Evolutionary conservation across 129 eudicot species (phyloP).

Genomic region (Arctium minus): DNA sequence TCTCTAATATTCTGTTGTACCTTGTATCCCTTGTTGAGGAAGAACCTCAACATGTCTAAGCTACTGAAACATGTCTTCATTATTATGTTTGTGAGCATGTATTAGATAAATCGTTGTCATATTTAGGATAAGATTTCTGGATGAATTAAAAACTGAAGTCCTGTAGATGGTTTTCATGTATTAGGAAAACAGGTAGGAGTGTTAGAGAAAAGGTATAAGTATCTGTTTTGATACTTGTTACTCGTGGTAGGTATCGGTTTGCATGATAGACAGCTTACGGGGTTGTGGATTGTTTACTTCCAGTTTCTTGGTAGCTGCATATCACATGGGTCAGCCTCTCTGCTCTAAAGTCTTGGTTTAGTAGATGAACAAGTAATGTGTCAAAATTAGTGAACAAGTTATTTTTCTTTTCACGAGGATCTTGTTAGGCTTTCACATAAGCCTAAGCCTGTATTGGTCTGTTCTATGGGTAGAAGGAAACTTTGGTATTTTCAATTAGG

Average conservation of each 20-base stretch:
- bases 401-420: background rate
- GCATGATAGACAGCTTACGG: background rate
- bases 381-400: background rate
- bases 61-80: background rate
- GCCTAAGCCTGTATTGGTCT: background rate
- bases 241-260: background rate
- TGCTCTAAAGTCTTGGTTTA: background rate
- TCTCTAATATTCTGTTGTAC: background rate
- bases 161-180: background rate
- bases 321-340: background rate
- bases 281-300: background rate
- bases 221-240: background rate
- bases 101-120: background rate
- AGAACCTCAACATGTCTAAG: background rate
- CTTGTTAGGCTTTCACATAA: constrained; percentile 8
- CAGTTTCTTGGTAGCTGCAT: constrained; percentile 2
- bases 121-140: background rate
- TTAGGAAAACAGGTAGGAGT: background rate
- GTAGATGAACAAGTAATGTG: background rate
- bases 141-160: background rate
- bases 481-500: too few relatives aligned
- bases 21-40: background rate
- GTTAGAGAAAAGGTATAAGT: background rate
- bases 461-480: background rate
- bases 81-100: background rate